Conservation (phyloP, 139 green algal species). For the Chlamydomonas asymmetrica region DNA sequence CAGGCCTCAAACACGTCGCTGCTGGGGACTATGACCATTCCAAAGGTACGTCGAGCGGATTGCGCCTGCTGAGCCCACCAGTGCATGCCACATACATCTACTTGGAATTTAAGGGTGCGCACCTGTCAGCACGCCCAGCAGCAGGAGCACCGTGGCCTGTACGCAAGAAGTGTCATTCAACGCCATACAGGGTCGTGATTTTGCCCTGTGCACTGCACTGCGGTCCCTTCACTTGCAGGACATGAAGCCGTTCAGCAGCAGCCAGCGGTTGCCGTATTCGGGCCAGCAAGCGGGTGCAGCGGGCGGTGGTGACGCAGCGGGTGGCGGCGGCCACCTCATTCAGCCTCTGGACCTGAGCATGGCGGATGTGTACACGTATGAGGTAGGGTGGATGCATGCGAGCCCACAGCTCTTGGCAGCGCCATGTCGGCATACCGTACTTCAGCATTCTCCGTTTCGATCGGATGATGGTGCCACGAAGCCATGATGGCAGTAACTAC, state of each 20-base stretch:
- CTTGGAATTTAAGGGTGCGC: neutral
- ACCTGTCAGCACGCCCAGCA: too few relatives aligned
- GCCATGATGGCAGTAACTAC: too few relatives aligned
- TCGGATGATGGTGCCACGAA: too few relatives aligned
- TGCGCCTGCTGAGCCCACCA: neutral
- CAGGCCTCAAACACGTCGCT: neutral
- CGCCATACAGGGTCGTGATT: too few relatives aligned
- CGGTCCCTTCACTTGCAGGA: slow-evolving; percentile 4
- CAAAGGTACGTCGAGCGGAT: slow-evolving; percentile 1
- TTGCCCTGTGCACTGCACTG: neutral
- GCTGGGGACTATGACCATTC: slow-evolving; percentile 10
- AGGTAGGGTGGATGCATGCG: neutral
- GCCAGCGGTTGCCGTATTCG: slow-evolving; percentile 21
- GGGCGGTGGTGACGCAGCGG: neutral
- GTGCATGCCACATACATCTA: neutral
- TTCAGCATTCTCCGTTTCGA: neutral
- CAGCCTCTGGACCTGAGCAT: slow-evolving; percentile 23
- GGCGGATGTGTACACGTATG: slow-evolving; percentile 25
- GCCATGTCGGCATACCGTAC: neutral
- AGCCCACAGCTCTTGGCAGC: neutral
- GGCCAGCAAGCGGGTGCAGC: neutral
- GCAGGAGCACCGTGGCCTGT: too few relatives aligned
- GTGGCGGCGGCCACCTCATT: neutral
- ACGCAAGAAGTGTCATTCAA: too few relatives aligned
- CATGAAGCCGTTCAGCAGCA: slow-evolving; percentile 35